phyloP scores from a whole-genome alignment of 371 early-diverging fungal species.

The Apophysomyces sp. region DNA sequence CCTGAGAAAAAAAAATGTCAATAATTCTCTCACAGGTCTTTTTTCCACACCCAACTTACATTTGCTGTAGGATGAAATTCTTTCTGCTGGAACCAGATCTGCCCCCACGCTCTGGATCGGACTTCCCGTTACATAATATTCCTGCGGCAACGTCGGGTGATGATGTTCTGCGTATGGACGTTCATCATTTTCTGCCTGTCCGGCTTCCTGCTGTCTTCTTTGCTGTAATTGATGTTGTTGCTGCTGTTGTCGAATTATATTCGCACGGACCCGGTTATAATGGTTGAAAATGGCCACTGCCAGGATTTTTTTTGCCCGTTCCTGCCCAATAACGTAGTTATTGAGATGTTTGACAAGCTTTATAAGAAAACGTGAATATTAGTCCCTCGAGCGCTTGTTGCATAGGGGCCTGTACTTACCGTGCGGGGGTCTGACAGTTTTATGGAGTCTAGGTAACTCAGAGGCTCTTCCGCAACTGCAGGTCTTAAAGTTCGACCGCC shows the following conservation, averaged over 20 bases:
- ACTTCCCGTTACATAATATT: conserved; percentile 15
- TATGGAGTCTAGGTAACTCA: neutral
- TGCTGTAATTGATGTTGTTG: conserved; percentile 1
- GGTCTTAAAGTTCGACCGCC: neutral
- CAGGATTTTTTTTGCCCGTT: conserved; percentile 78
- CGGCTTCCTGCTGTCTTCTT: neutral
- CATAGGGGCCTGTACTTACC: neutral
- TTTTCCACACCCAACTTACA: neutral
- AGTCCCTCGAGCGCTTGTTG: neutral
- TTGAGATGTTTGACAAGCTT: conserved; percentile 83
- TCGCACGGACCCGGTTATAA: conserved; percentile 79
- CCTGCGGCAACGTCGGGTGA: conserved; percentile 16
- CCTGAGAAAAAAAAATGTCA: neutral
- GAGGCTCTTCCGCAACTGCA: neutral
- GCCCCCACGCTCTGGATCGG: conserved; percentile 17
- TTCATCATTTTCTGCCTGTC: neutral
- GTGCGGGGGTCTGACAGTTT: neutral
- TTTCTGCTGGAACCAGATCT: conserved; percentile 24
- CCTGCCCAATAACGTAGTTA: conserved; percentile 89
- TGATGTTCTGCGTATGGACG: conserved; percentile 17
- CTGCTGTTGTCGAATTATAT: conserved; percentile 21
- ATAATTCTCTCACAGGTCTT: neutral
- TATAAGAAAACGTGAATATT: neutral
- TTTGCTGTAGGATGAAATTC: conserved; percentile 14
- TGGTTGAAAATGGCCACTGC: conserved; percentile 90